Evolutionary conservation across 2,329 filamentous ascomycete species (phyloP).

Genomic region (Macrophomina phaseolina): DNA sequence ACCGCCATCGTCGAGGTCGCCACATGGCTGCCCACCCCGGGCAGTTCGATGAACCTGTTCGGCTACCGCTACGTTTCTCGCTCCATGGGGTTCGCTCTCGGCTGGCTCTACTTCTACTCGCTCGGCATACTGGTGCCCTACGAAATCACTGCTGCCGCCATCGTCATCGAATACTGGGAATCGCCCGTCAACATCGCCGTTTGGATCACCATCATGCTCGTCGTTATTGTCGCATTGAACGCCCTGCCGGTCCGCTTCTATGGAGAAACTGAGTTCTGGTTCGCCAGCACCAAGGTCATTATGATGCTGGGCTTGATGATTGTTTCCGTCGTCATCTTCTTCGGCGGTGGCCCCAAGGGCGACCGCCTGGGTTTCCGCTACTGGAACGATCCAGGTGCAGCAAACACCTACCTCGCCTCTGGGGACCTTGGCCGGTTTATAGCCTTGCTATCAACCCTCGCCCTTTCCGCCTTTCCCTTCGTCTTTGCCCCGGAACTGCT

Average conservation of each 20-base stretch:
- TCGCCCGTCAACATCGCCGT: conserved; percentile 48
- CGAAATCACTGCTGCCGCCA: conserved; percentile 44
- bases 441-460: conserved; percentile 57
- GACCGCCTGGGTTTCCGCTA: conserved; percentile 59
- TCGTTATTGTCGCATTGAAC: conserved; percentile 52
- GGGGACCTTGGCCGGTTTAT: conserved; percentile 59
- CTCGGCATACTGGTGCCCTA: conserved; percentile 46
- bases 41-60: conserved; percentile 58
- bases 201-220: conserved; percentile 46
- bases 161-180: conserved; percentile 49
- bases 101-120: conserved; percentile 47
- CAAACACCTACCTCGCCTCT: conserved; percentile 54
- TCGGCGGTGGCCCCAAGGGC: conserved; percentile 60
- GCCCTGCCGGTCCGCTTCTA: conserved; percentile 57
- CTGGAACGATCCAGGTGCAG: conserved; percentile 56
- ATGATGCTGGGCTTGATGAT: conserved; percentile 59
- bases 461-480: conserved; percentile 59
- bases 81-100: conserved; percentile 53
- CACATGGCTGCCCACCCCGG: conserved; percentile 65
- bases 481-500: conserved; percentile 51
- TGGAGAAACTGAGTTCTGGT: conserved; percentile 62
- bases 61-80: conserved; percentile 52
- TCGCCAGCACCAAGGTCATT: conserved; percentile 58
- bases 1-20: conserved; percentile 60
- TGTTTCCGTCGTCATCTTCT: conserved; percentile 61